These are phyloP conservation scores for Lachnellula occidentalis DNA, from an alignment of 2,329 filamentous ascomycete species.

Conservation along the genomic window DNA sequence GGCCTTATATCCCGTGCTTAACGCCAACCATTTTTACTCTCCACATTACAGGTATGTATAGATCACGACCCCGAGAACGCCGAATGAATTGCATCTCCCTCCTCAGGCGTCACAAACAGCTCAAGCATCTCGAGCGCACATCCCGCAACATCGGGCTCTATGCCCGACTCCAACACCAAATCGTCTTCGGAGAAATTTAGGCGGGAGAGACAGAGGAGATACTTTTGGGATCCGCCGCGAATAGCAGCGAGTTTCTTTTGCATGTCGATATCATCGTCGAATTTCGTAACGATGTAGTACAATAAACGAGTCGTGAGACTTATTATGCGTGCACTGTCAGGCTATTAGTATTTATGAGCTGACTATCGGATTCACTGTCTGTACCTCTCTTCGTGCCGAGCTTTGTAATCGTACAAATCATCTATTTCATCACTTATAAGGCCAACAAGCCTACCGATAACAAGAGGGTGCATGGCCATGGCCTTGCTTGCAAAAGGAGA, in stretches of 20 bases:
- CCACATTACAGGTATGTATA: background rate
- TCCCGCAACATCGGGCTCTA: constrained; percentile 73
- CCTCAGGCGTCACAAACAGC: constrained; percentile 72
- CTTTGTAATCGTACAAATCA: constrained; percentile 46
- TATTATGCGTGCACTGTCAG: constrained; percentile 41
- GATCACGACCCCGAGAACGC: constrained; percentile 20
- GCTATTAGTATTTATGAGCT: background rate
- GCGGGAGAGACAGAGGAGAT: constrained; percentile 72
- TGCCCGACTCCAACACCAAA: constrained; percentile 67
- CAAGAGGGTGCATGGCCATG: constrained; percentile 62
- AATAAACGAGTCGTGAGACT: constrained; percentile 57
- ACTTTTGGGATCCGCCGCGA: constrained; percentile 72
- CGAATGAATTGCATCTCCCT: constrained; percentile 50
- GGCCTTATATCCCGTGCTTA: too few relatives aligned
- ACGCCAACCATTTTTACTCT: too few relatives aligned
- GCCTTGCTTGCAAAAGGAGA: constrained; percentile 58
- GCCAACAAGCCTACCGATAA: constrained; percentile 69
- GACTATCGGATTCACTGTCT: constrained; percentile 2
- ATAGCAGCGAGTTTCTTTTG: constrained; percentile 65
- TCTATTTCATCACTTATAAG: constrained; percentile 70
- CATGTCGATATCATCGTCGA: constrained; percentile 61
- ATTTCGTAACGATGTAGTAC: constrained; percentile 52
- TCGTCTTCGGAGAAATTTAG: constrained; percentile 82
- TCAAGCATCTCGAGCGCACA: constrained; percentile 79
- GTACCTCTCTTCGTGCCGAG: constrained; percentile 38